These are phyloP conservation scores for Akanthomyces muscarius DNA, from an alignment of 2,329 filamentous ascomycete genomes.

Conservation along the genomic window DNA sequence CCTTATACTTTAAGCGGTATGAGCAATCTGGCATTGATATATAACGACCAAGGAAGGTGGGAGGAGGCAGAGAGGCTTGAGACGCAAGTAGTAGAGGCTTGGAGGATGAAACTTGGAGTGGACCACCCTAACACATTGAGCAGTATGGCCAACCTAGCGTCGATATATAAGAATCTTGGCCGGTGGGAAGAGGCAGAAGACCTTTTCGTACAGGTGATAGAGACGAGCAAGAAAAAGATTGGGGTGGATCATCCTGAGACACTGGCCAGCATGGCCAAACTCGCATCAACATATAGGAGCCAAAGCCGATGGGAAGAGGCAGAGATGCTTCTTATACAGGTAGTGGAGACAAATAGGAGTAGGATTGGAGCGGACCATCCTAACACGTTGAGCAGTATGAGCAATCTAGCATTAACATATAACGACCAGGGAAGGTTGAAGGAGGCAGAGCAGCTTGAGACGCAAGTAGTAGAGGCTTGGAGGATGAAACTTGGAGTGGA, in stretches of 20 bases:
- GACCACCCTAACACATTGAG: conserved; percentile 17
- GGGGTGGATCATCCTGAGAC: conserved; percentile 14
- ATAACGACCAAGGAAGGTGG: no score
- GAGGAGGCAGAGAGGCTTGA: conserved; percentile 11
- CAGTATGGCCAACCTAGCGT: conserved; percentile 20
- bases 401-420: no score
- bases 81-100: conserved; percentile 12
- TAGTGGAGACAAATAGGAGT: conserved; percentile 14
- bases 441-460: conserved; percentile 9
- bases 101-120: background rate
- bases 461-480: conserved; percentile 12
- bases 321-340: conserved; percentile 13
- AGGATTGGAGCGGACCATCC: no score
- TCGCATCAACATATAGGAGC: no score
- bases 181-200: conserved; percentile 19
- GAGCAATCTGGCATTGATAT: no score
- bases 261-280: no score
- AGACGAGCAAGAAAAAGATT: background rate
- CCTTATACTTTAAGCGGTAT: no score
- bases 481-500: background rate
- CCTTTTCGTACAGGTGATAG: conserved; percentile 12
- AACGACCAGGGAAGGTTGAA: no score
- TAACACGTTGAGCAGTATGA: no score
- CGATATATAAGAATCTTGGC: conserved; percentile 13
- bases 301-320: conserved; percentile 1